phyloP scores from a whole-genome alignment of 208 protist genomes.

The Entamoeba moshkovskii region DNA sequence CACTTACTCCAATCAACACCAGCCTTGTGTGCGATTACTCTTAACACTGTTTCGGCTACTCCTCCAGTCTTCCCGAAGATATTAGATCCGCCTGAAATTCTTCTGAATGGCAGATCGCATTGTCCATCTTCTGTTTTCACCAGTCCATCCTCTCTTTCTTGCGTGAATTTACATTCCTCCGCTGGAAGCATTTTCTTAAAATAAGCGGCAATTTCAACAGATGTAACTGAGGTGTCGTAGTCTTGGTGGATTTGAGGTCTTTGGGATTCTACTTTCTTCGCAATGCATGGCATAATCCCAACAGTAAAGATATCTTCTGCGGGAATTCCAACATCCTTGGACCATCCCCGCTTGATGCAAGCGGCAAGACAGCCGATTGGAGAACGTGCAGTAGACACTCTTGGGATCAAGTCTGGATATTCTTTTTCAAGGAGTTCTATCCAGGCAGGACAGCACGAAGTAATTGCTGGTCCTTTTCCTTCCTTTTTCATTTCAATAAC shows the following conservation, averaged over 20 bases:
- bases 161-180: not conserved
- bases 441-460: slow-evolving; percentile 35
- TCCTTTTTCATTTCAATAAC: slow-evolving; percentile 7
- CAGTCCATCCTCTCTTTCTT: not conserved
- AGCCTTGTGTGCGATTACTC: not conserved
- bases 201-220: not conserved
- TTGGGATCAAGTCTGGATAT: slow-evolving; percentile 35
- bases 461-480: not conserved
- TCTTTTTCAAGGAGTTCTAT: slow-evolving; percentile 37
- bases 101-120: slow-evolving; percentile 28
- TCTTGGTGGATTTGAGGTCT: not conserved
- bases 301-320: slow-evolving; percentile 11
- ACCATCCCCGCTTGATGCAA: not conserved
- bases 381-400: slow-evolving; percentile 35
- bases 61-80: slow-evolving; percentile 35
- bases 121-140: not conserved
- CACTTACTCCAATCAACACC: not conserved
- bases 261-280: slow-evolving; percentile 18
- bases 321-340: not conserved
- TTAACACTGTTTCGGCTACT: slow-evolving; percentile 27
- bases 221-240: slow-evolving; percentile 8
- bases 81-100: slow-evolving; percentile 21
- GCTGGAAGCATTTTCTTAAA: not conserved
- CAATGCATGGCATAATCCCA: slow-evolving; percentile 30
- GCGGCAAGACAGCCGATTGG: slow-evolving; percentile 32